Conservation (phyloP, 2,329 filamentous ascomycete species). For the Sporothrix luriei region DNA sequence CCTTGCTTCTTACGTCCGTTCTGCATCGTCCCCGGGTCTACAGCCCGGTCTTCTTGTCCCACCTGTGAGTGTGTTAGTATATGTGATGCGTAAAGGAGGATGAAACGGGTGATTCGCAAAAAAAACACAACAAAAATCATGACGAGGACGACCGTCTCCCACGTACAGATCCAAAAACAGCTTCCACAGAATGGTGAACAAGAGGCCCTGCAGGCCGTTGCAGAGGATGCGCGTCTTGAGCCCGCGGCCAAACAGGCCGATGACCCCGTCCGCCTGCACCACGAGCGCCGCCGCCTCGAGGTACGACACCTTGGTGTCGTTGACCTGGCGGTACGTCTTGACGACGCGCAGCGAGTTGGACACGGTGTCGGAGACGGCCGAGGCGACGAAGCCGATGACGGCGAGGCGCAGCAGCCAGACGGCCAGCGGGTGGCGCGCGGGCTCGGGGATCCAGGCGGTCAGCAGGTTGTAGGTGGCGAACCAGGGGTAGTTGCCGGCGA, state of each 20-base stretch:
- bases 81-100: too few relatives aligned
- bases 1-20: background rate
- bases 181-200: slow-evolving; percentile 55
- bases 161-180: slow-evolving; percentile 53
- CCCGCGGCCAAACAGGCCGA: slow-evolving; percentile 50
- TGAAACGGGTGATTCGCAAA: background rate
- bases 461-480: slow-evolving; percentile 55
- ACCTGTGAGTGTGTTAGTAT: slow-evolving; percentile 22
- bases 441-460: slow-evolving; percentile 46
- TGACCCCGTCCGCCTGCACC: slow-evolving; percentile 47
- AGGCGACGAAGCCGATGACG: slow-evolving; percentile 50
- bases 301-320: slow-evolving; percentile 52
- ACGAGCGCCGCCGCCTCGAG: slow-evolving; percentile 49
- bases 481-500: slow-evolving; percentile 55
- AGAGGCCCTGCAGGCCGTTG: slow-evolving; percentile 51
- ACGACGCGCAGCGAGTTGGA: slow-evolving; percentile 54
- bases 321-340: slow-evolving; percentile 55
- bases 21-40: background rate
- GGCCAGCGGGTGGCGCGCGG: slow-evolving; percentile 46
- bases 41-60: slow-evolving; percentile 28
- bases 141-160: background rate
- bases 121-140: background rate
- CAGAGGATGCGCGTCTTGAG: slow-evolving; percentile 53
- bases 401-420: slow-evolving; percentile 51
- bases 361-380: slow-evolving; percentile 50